Base-by-base conservation (phyloP, 2,329 filamentous ascomycete species). In the Fusarium poae region DNA sequence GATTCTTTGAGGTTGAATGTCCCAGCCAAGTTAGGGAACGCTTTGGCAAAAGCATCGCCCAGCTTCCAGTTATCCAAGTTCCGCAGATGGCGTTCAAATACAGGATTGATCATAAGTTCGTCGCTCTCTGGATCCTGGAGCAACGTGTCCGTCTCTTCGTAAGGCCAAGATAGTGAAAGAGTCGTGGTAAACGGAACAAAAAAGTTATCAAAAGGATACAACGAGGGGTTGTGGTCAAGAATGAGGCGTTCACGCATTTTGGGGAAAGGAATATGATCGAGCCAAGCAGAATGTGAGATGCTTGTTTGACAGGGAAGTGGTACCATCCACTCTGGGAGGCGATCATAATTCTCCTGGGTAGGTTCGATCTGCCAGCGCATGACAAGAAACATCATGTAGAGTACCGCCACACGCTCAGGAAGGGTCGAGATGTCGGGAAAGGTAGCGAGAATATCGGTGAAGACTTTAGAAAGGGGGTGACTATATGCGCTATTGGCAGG, bases 301-400 rank as follows among this genome's bases (percentile, higher is more conserved):
- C 87, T 84, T 18, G 92, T 79, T 76, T 97, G 93, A 9, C 85
- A 85, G 1, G 86, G 83, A 2, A 86, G 82, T 2, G 94, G 93
- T 0, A 85, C 85, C 39, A 90, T 81, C 88, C 91, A 97, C 6
- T 88, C 83, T 0, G 94, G 93, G 13, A 97, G 80, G 6, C 91
- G 86, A 25, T 93, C 88, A 77, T 92, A 94, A 79, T 94, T 97
- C 71, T 94, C 91, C 63, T 86, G 85, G 0, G 92, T 92, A 0
- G 93, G 93, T 29, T 88, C 88, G 58, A 97, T 91, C 76, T 93
- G 89, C 92, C 94, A 97, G 42, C 91, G 87, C 90, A 96, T 93
- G 67, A 94, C 77, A 32, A 94, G 85, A 79, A 97, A 97, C 92
- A 97, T 97, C 75, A 91, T 82, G 77, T 94, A 97, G 10, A 97